A percentile compares a stretch with the other conserved stretches of the same genome.
Conservation (phyloP, 2,329 filamentous ascomycete species). For the Aspergillus niger region DNA sequence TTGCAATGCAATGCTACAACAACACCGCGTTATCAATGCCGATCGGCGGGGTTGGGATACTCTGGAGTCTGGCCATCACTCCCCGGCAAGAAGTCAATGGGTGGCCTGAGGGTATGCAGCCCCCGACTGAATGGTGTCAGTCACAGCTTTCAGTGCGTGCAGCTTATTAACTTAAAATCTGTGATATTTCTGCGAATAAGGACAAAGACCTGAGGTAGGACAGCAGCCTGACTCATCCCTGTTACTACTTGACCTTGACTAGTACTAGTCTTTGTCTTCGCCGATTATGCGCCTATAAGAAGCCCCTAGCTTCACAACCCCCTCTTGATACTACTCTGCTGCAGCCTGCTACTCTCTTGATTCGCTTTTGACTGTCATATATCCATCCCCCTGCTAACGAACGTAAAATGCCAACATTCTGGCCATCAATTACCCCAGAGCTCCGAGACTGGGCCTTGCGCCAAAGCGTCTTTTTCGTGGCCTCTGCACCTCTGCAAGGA, state of each 20-base stretch:
- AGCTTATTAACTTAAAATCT: background rate
- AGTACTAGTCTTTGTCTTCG: background rate
- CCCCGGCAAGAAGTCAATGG: background rate
- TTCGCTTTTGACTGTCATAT: background rate
- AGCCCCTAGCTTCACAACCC: background rate
- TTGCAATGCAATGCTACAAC: background rate
- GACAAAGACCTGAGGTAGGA: background rate
- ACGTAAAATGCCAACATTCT: constrained; percentile 61
- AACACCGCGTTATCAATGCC: background rate
- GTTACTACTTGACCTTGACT: background rate
- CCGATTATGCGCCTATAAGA: background rate
- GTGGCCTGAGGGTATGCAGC: background rate
- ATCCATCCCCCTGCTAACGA: background rate
- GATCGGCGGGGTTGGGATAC: background rate
- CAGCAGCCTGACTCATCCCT: background rate
- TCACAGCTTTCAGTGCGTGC: background rate
- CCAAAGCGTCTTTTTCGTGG: constrained; percentile 75
- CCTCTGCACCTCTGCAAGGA: constrained; percentile 68
- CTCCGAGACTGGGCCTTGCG: constrained; percentile 64
- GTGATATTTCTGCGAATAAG: background rate
- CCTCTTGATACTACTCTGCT: background rate
- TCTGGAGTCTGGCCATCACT: background rate
- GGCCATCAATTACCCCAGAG: constrained; percentile 55
- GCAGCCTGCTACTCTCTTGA: background rate
- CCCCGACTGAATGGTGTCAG: background rate